Evolutionary conservation across 2,329 filamentous ascomycete species (phyloP).

Genomic region (Epichloe brachyelytri): DNA sequence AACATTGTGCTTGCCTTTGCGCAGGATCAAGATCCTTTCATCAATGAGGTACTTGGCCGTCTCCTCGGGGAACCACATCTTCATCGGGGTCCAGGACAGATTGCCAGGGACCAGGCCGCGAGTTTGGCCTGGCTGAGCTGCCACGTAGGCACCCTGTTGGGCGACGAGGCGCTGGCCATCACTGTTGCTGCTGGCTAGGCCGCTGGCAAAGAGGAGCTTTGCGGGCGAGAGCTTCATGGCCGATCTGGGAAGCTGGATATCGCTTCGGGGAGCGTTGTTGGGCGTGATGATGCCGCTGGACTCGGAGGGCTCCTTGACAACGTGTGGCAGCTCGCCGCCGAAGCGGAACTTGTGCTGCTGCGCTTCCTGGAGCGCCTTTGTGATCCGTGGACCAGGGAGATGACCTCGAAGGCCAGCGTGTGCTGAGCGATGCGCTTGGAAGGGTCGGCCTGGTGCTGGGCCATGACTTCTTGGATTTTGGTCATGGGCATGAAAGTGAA

Average conservation of each 20-base stretch:
- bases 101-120: conserved; percentile 33
- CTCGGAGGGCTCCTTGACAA: conserved; percentile 17
- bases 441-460: conserved; percentile 52
- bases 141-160: conserved; percentile 47
- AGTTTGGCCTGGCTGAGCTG: conserved; percentile 32
- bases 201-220: conserved; percentile 45
- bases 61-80: conserved; percentile 42
- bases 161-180: conserved; percentile 47
- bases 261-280: conserved; percentile 36
- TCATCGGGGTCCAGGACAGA: conserved; percentile 49
- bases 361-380: conserved; percentile 49
- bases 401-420: conserved; percentile 66
- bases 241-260: conserved; percentile 46
- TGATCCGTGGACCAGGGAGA: conserved; percentile 64
- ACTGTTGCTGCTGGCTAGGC: conserved; percentile 40
- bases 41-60: conserved; percentile 50
- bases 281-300: conserved; percentile 22
- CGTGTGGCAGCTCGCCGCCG: conserved; percentile 19
- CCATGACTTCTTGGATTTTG: conserved; percentile 56
- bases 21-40: conserved; percentile 43
- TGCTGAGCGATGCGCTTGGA: conserved; percentile 71
- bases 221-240: conserved; percentile 45
- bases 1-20: conserved; percentile 51
- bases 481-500: conserved; percentile 76
- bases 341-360: conserved; percentile 39